Evolutionary conservation across 208 protist species (phyloP), one percentile per base, ranked within the genome.

Genomic region (Naegleria gruberi): DNA sequence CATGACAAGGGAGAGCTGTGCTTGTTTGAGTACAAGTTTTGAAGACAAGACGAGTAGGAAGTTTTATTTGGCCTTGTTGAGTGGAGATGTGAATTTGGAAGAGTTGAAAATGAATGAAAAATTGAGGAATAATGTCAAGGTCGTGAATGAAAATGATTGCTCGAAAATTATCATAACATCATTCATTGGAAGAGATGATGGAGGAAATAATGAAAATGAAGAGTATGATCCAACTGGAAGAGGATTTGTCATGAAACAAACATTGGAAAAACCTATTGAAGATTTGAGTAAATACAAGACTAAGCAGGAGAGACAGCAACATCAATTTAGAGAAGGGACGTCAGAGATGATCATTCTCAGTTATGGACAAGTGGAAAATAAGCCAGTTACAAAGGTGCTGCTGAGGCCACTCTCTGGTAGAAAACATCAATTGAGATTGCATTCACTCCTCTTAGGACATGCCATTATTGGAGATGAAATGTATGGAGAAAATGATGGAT

Each of bases 381-480:
- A 65, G 51, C 51, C 51, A 3, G 51, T 65, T 23, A 65, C 51
- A 23, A 65, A 65, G 51, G 51, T 65, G 19, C 30, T 65, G 12
- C 51, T 65, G 15, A 10, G 73, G n/a, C n/a, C 34, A 15, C 26
- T 82, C 23, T 15, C 82, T 34, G 82, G 82, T 30, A 43, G 82
- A 46, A 86, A 40, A 44, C 82, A 86, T 86, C 82, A 86, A 86
- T 30, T 86, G 34, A 42, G 82, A 47, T 47, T 86, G n/a, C 82
- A 86, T 15, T 37, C 41, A 7, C 17, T 6, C 17, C 82, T 42
- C 4, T 17, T 86, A 34, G 42, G 42, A 6, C 82, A 86, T 86
- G 30, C 82, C 8, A 86, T 86, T 44, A 15, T 86, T 46, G 82
- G 82, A 7, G 82, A 86, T 46, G 34, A 30, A 46, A 47, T 37